These are phyloP conservation scores for Pochonia chlamydosporia DNA, from an alignment of 2,329 filamentous ascomycete species.

Conservation along the genomic window DNA sequence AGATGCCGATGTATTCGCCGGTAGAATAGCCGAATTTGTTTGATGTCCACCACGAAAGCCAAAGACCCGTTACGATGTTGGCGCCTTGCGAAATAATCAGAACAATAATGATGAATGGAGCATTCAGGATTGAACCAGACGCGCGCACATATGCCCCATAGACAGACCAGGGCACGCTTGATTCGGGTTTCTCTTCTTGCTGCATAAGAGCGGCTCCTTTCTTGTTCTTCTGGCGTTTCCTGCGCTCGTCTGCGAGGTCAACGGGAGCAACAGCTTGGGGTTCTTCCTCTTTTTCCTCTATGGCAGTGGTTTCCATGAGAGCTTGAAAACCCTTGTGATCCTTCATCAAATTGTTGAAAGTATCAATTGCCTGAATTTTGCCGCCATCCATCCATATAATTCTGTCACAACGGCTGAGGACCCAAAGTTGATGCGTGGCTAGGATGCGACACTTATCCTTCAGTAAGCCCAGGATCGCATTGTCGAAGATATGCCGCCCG, in stretches of 20 bases:
- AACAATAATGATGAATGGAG: slow-evolving; percentile 55
- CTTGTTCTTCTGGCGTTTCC: slow-evolving; percentile 49
- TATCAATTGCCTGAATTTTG: slow-evolving; percentile 77
- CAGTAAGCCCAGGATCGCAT: slow-evolving; percentile 84
- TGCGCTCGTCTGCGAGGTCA: slow-evolving; percentile 23
- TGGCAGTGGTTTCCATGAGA: slow-evolving; percentile 79
- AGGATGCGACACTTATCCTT: slow-evolving; percentile 86
- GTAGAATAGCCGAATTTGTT: slow-evolving; percentile 63
- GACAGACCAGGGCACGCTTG: slow-evolving; percentile 73
- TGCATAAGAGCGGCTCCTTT: slow-evolving; percentile 66
- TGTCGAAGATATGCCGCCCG: slow-evolving; percentile 78
- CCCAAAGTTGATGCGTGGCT: slow-evolving; percentile 92
- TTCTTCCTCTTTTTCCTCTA: slow-evolving; percentile 55
- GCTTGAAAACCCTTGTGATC: slow-evolving; percentile 72
- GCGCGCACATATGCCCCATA: slow-evolving; percentile 73
- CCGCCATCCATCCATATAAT: slow-evolving; percentile 93
- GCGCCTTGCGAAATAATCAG: slow-evolving; percentile 71
- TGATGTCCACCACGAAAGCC: slow-evolving; percentile 92
- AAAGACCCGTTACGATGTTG: slow-evolving; percentile 83
- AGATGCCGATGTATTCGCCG: slow-evolving; percentile 67
- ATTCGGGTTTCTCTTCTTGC: slow-evolving; percentile 60
- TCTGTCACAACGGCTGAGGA: slow-evolving; percentile 82
- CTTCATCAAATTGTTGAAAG: slow-evolving; percentile 81
- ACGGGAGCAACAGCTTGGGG: slow-evolving; percentile 38
- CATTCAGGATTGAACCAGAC: slow-evolving; percentile 65